Conservation (phyloP, 805 yeast genomes). For the Candida maris region DNA sequence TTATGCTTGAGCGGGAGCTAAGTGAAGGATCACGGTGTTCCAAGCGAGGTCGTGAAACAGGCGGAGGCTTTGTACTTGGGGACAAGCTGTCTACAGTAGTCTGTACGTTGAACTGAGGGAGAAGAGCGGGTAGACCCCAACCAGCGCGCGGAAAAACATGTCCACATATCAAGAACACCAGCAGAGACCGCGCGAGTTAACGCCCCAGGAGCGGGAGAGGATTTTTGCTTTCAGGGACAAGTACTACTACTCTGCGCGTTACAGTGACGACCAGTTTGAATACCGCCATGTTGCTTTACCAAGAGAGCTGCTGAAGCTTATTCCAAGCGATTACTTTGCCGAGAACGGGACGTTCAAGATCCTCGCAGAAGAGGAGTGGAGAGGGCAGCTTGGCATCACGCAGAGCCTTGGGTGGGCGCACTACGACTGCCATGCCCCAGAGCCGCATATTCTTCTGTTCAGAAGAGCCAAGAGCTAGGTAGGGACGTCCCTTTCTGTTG, state of each 20-base stretch:
- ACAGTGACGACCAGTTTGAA: slow-evolving; percentile 88
- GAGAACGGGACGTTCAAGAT: slow-evolving; percentile 93
- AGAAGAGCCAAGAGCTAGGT: slow-evolving; percentile 49
- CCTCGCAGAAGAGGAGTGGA: slow-evolving; percentile 94
- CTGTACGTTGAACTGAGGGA: too few species aligned
- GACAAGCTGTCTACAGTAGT: too few species aligned
- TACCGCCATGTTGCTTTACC: slow-evolving; percentile 97
- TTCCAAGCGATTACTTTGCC: slow-evolving; percentile 91
- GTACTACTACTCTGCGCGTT: slow-evolving; percentile 91
- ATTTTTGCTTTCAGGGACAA: slow-evolving; percentile 88
- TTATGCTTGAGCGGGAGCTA: too few species aligned
- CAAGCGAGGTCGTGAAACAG: too few species aligned
- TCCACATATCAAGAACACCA: slow-evolving; percentile 22
- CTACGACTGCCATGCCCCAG: slow-evolving; percentile 97
- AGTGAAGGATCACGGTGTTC: too few species aligned
- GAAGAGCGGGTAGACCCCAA: too few species aligned
- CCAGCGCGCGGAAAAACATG: too few species aligned
- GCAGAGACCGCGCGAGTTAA: slow-evolving; percentile 61
- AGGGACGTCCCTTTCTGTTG: not conserved
- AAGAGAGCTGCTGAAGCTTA: slow-evolving; percentile 87
- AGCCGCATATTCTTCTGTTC: slow-evolving; percentile 92
- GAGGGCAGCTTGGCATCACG: slow-evolving; percentile 89
- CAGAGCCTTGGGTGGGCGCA: slow-evolving; percentile 98
- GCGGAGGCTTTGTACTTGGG: too few species aligned
- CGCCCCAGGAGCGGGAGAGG: slow-evolving; percentile 80